phyloP scores from a whole-genome alignment of 1,284 basidiomycete genomes.

The Ganoderma sinense region DNA sequence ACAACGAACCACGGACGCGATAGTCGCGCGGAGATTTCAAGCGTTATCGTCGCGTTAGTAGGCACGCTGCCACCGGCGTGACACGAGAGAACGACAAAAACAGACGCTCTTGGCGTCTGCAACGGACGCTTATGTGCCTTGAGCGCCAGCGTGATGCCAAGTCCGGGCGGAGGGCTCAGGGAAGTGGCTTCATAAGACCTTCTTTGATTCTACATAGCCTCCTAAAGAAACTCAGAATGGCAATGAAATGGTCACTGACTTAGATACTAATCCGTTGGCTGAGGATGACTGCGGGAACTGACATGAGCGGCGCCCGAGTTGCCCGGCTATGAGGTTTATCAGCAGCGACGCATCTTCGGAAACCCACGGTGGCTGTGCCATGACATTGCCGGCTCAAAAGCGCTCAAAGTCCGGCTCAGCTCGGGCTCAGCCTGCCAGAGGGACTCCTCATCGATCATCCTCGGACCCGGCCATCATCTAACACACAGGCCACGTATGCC shows the following conservation, averaged over 20 bases:
- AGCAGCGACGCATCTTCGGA: not conserved
- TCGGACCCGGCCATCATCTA: not conserved
- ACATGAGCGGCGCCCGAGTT: no score
- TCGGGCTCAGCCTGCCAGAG: not conserved
- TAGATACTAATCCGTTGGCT: no score
- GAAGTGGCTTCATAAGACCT: no score
- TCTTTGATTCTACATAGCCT: no score
- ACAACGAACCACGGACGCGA: not conserved
- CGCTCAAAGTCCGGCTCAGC: not conserved
- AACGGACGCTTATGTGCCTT: no score
- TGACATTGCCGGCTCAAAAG: not conserved
- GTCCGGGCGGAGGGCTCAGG: no score
- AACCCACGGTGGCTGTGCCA: not conserved
- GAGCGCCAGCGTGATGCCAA: not conserved
- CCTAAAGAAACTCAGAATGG: no score
- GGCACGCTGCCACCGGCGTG: no score
- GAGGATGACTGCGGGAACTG: no score
- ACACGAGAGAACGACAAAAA: not conserved
- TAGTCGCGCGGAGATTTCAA: no score
- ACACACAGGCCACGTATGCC: not conserved
- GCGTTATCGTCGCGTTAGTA: not conserved
- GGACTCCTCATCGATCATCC: not conserved
- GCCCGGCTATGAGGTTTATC: not conserved
- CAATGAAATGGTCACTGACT: no score
- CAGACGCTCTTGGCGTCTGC: not conserved